Percentiles rank a stretch among this genome's conserved stretches.
phyloP scores from a whole-genome alignment of 768 basidiomycete genomes.

The Ramaria rubella region DNA sequence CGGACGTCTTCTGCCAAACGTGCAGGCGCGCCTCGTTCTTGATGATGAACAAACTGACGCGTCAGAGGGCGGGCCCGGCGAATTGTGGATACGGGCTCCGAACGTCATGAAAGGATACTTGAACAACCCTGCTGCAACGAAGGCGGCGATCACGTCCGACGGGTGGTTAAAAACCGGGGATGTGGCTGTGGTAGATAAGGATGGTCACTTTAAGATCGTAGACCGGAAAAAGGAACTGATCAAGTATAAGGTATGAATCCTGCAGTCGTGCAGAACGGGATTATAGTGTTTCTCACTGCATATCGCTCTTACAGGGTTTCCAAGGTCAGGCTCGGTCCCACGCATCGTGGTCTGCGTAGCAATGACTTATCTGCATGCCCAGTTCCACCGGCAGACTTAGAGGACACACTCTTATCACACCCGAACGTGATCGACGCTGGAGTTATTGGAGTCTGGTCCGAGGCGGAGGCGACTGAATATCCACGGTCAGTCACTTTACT shows the following conservation, averaged over 20 bases:
- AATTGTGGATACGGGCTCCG: conserved; percentile 77
- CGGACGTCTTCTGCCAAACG: conserved; percentile 64
- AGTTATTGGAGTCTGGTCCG: conserved; percentile 69
- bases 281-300: conserved; percentile 17
- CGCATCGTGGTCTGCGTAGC: not conserved
- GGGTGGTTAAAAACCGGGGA: conserved; percentile 91
- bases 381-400: conserved; percentile 87
- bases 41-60: conserved; percentile 36
- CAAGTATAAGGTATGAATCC: conserved; percentile 19
- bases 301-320: not conserved
- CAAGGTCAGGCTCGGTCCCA: not conserved
- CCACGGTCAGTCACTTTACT: conserved; percentile 45
- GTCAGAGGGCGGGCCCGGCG: conserved; percentile 51
- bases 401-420: conserved; percentile 66
- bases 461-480: conserved; percentile 70
- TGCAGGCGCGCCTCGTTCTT: conserved; percentile 65
- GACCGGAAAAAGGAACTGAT: conserved; percentile 28
- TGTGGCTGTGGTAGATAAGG: conserved; percentile 43
- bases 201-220: conserved; percentile 22
- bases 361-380: not conserved
- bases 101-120: conserved; percentile 58
- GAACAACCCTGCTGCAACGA: conserved; percentile 64
- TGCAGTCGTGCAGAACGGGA: not conserved
- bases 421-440: conserved; percentile 72
- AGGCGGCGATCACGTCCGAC: conserved; percentile 58